Evolutionary conservation across 345 rosid genomes (phyloP), one percentile per base, ranked within the genome.

Genomic region (Brassica rapa): DNA sequence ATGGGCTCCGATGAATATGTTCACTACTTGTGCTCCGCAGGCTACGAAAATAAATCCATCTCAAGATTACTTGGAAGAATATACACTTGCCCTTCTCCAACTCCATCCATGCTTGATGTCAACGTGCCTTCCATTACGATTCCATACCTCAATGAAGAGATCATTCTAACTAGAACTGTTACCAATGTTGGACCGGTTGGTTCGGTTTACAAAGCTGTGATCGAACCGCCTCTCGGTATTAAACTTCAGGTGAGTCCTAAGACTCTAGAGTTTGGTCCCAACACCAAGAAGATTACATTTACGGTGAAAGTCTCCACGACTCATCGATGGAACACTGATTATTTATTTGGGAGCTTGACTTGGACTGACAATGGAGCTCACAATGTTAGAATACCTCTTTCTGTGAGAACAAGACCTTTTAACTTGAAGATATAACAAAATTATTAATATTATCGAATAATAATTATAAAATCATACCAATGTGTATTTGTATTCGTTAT

Each of bases 121-220:
- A 89, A 91, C 80, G 53, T 87, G 69, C 94, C 96, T 46, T 87
- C 98, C 19, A 84, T 90, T 60, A 82, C 91, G 65, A 82, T 91
- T 64, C 90, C 89, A 4, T 84, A 86, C 65, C 89, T 91, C 27
- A 85, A 77, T 81, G 75, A 79, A 11, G 76, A 67, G 56, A 5
- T 88, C 57, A 85, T 80, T 0, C 75, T 87, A 33, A 77, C 86
- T 6, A 88, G 97, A 79, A 85, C 86, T 2, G 90, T 88, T 8
- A 92, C 93, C 1, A 90, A 90, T 70, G 95, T 92, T 1, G 92
- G 91, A 66, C 87, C 85, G 0, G 49, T 64, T 6, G 64, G 74
- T 30, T 86, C 92, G 11, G 74, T 86, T 71, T 92, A 90, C 80
- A 15, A 59, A 32, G 89, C 83, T 51, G 77, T 82, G 15, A 74